phyloP scores from a whole-genome alignment of 2,329 filamentous ascomycete species.

The Penicillium thymicola region DNA sequence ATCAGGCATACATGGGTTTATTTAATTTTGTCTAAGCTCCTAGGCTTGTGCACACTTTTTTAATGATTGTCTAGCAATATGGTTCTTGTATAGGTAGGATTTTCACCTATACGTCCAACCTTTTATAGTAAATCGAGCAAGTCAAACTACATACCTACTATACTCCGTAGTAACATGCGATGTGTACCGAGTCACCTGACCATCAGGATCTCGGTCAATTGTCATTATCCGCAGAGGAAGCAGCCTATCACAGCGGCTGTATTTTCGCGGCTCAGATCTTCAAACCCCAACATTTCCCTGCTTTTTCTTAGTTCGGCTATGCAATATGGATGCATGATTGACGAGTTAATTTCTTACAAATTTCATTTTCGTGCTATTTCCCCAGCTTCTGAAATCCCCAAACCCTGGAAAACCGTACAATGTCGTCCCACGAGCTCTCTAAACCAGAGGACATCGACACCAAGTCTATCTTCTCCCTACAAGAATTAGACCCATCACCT shows the following conservation, averaged over 20 bases:
- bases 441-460: conserved; percentile 32
- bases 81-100: too few species aligned
- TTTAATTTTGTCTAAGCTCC: not conserved
- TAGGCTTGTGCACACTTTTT: too few species aligned
- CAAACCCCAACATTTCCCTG: conserved; percentile 11
- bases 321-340: conserved; percentile 6
- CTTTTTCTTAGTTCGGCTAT: conserved; percentile 9
- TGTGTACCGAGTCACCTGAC: not conserved
- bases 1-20: not conserved
- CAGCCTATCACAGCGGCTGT: conserved; percentile 15
- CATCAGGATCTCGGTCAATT: not conserved
- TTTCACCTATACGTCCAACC: not conserved
- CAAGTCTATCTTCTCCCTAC: conserved; percentile 61
- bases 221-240: not conserved
- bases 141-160: too few species aligned
- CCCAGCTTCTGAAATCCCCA: not conserved
- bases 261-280: conserved; percentile 14
- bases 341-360: conserved; percentile 13
- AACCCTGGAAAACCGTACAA: conserved; percentile 2
- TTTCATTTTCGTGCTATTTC: not conserved
- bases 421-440: conserved; percentile 15
- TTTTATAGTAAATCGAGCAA: not conserved
- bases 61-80: not conserved
- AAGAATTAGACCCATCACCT: conserved; percentile 77
- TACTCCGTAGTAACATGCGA: not conserved